A percentile compares a stretch with the other conserved stretches of the same genome.
These are phyloP conservation scores for Chaetomiaceae sp. DNA, from an alignment of 2,329 filamentous ascomycete species.

Conservation along the genomic window DNA sequence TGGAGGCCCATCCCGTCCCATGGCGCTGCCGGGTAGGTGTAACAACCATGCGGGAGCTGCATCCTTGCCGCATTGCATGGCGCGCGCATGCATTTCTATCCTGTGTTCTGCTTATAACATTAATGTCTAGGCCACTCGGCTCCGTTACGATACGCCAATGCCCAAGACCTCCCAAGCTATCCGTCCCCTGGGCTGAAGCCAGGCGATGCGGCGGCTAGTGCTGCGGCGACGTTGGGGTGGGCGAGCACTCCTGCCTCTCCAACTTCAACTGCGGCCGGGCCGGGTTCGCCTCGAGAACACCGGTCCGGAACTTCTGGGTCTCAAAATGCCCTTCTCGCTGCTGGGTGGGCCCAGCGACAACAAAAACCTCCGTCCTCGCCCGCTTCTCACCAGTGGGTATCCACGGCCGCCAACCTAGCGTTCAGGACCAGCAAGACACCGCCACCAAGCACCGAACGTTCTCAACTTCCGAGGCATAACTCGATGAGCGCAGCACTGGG, in stretches of 20 bases:
- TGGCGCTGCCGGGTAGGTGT: conserved; percentile 12
- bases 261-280: conserved; percentile 39
- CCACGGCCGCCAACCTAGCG: conserved; percentile 61
- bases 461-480: conserved; percentile 52
- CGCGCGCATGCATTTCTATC: background rate
- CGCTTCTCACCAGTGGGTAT: conserved; percentile 45
- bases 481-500: conserved; percentile 73
- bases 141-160: conserved; percentile 65
- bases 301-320: conserved; percentile 62
- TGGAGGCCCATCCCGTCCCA: conserved; percentile 7
- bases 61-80: background rate
- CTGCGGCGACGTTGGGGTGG: conserved; percentile 72
- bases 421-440: conserved; percentile 33
- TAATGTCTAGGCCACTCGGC: conserved; percentile 32
- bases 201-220: conserved; percentile 61
- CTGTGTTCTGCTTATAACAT: conserved; percentile 17
- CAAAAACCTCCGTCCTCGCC: conserved; percentile 30
- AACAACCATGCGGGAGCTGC: background rate
- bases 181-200: conserved; percentile 60
- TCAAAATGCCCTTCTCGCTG: conserved; percentile 68
- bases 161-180: conserved; percentile 69
- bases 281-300: conserved; percentile 55
- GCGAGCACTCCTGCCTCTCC: conserved; percentile 57
- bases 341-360: conserved; percentile 37
- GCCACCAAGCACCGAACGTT: conserved; percentile 37